Percentiles rank a stretch among this genome's conserved stretches.
These are phyloP conservation scores for Biscutella laevigata DNA, from an alignment of 441 rosid species.

Conservation along the genomic window DNA sequence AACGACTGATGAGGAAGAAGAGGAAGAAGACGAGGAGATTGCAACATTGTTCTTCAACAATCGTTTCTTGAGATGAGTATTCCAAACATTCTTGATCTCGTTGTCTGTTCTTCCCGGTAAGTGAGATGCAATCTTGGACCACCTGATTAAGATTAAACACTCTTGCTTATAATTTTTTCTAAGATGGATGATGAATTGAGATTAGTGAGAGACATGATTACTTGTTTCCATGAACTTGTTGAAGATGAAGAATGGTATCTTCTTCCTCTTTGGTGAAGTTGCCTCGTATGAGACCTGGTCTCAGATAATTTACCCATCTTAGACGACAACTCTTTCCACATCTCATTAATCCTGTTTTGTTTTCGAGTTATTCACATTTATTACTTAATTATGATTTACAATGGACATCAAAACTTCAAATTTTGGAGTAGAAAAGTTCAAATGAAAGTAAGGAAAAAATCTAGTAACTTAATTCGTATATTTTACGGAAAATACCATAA, in stretches of 20 bases:
- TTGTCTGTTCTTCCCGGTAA: slow-evolving; percentile 53
- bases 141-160: slow-evolving; percentile 26
- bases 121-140: slow-evolving; percentile 50
- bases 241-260: slow-evolving; percentile 37
- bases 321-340: slow-evolving; percentile 72
- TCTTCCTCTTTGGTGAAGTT: slow-evolving; percentile 53
- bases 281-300: slow-evolving; percentile 62
- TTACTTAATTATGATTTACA: too few relatives aligned
- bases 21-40: slow-evolving; percentile 7
- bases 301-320: slow-evolving; percentile 61
- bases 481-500: too few relatives aligned
- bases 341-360: slow-evolving; percentile 41
- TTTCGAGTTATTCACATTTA: background rate
- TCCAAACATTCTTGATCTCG: slow-evolving; percentile 65
- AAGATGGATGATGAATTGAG: background rate
- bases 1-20: slow-evolving; percentile 8
- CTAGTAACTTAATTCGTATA: too few relatives aligned
- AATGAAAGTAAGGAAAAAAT: too few relatives aligned
- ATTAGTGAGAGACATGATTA: slow-evolving; percentile 14
- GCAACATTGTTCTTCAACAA: slow-evolving; percentile 5
- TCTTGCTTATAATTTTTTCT: too few relatives aligned
- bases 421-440: too few relatives aligned
- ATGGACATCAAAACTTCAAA: too few relatives aligned
- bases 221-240: slow-evolving; percentile 52
- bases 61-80: slow-evolving; percentile 46